Base-by-base conservation (phyloP, 345 rosid genomes). In the Mallotus nudiflorus region DNA sequence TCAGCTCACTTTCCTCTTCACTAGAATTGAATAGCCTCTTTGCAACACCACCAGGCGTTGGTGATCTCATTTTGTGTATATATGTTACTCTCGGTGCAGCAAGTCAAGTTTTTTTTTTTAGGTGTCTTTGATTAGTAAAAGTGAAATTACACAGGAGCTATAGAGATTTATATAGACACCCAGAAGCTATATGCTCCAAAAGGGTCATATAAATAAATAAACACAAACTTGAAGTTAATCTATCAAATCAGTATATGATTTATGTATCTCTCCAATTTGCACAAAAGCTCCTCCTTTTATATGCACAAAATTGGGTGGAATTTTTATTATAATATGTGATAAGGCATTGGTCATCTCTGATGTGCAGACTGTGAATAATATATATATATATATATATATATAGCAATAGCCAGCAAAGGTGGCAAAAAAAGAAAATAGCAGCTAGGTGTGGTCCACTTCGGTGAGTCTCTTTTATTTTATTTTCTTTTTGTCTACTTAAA, bases 1-100 rank as follows among this genome's bases (percentile, higher is more conserved):
- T 80, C 25, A 91, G 75, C 72, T 87, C 96, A 80, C 68, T 62
- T 54, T 82, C 88, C 31, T 89, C 90, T 61, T 86, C 88, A n/a
- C 5, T 31, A 59, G 64, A 49, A 63, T 48, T 39, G 73, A 63
- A 73, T 69, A 70, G 68, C 68, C 58, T 75, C 51, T 65, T 81
- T 55, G 55, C 8, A 28, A 28, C 44, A 70, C 62, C 9, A 39
- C 14, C 45, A 58, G 62, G 27, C 74, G 52, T 73, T 22, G 54
- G 60, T 61, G 71, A 60, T 60, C 57, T 68, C 59, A 39, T 49
- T 15, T 29, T 39, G 29, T 56, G 74, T 24, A 69, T 69, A 49
- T 28, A 28, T 44, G 63, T 42, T n/a, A n/a, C n/a, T n/a, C n/a
- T n/a, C n/a, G n/a, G n/a, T n/a, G n/a, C n/a, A n/a, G n/a, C n/a